Percentiles rank a stretch among this genome's conserved stretches.
phyloP scores from a whole-genome alignment of 2,329 filamentous ascomycete species.

The Colletotrichum lini region DNA sequence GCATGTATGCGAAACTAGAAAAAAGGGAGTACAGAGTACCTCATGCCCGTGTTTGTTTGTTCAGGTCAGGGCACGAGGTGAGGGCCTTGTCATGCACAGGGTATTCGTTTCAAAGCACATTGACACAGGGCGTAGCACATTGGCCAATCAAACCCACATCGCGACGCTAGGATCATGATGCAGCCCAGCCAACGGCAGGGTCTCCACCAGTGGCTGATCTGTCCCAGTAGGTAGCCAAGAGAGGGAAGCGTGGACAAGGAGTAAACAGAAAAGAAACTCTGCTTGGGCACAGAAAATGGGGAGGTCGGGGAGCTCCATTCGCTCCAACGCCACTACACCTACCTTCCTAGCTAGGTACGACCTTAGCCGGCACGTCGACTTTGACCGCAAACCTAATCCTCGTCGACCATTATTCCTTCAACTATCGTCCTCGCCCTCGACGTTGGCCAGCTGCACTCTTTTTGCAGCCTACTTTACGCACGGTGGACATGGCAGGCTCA shows the following conservation, averaged over 20 bases:
- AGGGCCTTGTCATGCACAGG: background rate
- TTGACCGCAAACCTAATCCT: background rate
- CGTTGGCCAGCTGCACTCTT: background rate
- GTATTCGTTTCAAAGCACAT: background rate
- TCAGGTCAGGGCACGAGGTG: background rate
- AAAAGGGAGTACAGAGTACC: background rate
- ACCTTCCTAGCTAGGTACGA: too few relatives aligned
- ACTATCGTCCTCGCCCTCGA: constrained; percentile 4
- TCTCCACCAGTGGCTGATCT: background rate
- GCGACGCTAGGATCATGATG: constrained; percentile 5
- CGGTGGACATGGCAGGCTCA: constrained; percentile 20
- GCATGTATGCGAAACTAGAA: background rate
- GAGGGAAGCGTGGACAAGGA: constrained; percentile 4
- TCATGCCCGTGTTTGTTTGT: background rate
- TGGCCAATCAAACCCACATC: constrained; percentile 22
- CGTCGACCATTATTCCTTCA: background rate
- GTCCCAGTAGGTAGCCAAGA: background rate
- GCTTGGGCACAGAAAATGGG: constrained; percentile 21
- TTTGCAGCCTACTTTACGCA: background rate
- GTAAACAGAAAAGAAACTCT: constrained; percentile 35
- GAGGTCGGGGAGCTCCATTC: constrained; percentile 12
- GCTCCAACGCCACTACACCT: too few relatives aligned
- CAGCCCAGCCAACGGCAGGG: constrained; percentile 23
- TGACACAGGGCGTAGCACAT: background rate
- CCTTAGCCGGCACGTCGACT: background rate